Base-by-base conservation (phyloP, 805 yeast genomes). In the Sugiyamaella boreocaroliniensis region DNA sequence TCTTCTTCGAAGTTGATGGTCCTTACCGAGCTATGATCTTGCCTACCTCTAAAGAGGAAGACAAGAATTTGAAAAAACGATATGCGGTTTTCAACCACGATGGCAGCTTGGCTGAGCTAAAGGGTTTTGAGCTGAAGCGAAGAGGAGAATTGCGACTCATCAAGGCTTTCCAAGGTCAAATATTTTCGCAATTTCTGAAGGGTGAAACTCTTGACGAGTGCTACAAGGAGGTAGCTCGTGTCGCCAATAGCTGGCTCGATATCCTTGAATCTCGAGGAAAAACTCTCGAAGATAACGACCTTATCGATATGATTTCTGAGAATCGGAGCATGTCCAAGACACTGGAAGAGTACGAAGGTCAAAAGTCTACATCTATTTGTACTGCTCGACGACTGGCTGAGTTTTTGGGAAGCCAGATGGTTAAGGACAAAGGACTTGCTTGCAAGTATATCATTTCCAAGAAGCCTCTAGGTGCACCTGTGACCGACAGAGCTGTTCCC, bases 1-100 rank as follows among this genome's bases (percentile, higher is more conserved):
- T 93, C 69, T 92, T 92, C 71, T 93, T 93, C 61, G 99, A 93
- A 67, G 97, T 95, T 16, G 99, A 93, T 72, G 99, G 99, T 10
- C 99, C 99, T 1, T 93, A 93, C 66, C 86, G 82, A 62, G 99
- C 99, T 0, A 93, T 93, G 99, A 80, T 93, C 53, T 76, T 93
- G 49, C 99, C 99, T 4, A 89, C 98, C 0, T 92, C 98, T 0
- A 88, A 89, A 58, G 99, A 93, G 66, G 98, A 95, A 74, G 98
- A 96, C 45, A 90, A 90, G 69, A 97, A 97, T 59, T 76, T 93
- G 64, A 93, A 93, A 68, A 93, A 93, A 63, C 79, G 99, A 62
- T 93, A 93, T 64, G 99, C 99, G 1, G 99, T 93, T 4, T 93
- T 93, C 71, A 93, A 93, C 65, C 81, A 85, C 52, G 97, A 95